Percentiles rank a stretch among this genome's conserved stretches.
phyloP scores from a whole-genome alignment of 192 early-diverging fungal genomes.

The Coemansia aciculifera region DNA sequence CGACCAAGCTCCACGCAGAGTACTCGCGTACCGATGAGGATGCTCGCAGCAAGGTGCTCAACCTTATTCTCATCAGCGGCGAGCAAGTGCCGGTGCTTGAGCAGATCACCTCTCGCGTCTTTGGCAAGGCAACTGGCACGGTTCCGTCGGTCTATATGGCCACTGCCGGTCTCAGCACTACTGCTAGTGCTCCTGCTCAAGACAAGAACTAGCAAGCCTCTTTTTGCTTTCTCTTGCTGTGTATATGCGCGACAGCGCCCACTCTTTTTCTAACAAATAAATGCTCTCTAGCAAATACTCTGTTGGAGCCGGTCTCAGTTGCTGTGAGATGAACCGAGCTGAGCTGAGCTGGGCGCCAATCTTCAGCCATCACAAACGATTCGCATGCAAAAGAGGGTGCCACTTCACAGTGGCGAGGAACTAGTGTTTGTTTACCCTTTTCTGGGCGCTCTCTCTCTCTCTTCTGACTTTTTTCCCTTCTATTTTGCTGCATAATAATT shows the following conservation, averaged over 20 bases:
- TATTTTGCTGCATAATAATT: slow-evolving; percentile 15
- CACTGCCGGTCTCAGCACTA: not conserved
- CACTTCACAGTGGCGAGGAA: not conserved
- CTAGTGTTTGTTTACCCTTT: slow-evolving; percentile 14
- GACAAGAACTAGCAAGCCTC: not conserved
- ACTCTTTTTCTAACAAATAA: not conserved
- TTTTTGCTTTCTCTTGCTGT: not conserved
- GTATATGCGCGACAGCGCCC: slow-evolving; percentile 1
- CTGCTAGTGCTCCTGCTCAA: not conserved
- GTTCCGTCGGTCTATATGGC: not conserved
- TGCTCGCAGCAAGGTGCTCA: slow-evolving; percentile 45
- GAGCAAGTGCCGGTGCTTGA: slow-evolving; percentile 54
- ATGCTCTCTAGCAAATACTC: too few relatives aligned
- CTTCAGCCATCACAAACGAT: not conserved
- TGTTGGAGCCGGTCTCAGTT: not conserved
- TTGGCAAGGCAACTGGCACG: slow-evolving; percentile 45
- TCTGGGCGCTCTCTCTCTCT: not conserved
- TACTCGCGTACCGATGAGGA: slow-evolving; percentile 51
- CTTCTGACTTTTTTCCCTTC: not conserved
- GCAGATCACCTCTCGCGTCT: slow-evolving; percentile 40
- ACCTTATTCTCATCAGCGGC: slow-evolving; percentile 52
- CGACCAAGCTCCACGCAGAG: slow-evolving; percentile 49
- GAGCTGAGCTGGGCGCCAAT: slow-evolving; percentile 3
- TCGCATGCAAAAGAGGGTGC: slow-evolving; percentile 1
- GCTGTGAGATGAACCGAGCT: not conserved